A percentile compares a stretch with the other conserved stretches of the same genome.
phyloP scores from a whole-genome alignment of 768 basidiomycete species.

The Auricularia sp. region DNA sequence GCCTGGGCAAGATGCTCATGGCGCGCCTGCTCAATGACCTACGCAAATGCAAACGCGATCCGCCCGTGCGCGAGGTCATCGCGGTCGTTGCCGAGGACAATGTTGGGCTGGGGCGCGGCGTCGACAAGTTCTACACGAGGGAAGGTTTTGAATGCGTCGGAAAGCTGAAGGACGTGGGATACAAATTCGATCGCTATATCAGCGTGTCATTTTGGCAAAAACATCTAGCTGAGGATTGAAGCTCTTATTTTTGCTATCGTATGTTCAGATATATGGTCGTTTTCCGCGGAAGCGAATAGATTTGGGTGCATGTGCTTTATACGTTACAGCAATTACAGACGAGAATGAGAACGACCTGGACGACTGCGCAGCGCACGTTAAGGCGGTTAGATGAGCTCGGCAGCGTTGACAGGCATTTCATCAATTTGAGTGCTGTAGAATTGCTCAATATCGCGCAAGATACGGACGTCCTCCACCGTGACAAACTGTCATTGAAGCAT shows the following conservation, averaged over 20 bases:
- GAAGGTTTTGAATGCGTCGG: neutral
- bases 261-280: too few species aligned
- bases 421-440: conserved; percentile 96
- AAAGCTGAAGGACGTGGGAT: neutral
- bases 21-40: neutral
- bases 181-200: neutral
- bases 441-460: conserved; percentile 95
- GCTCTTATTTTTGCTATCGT: too few species aligned
- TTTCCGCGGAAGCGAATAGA: neutral
- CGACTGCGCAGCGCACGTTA: neutral
- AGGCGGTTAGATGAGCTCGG: conserved; percentile 72
- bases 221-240: too few species aligned
- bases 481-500: conserved; percentile 50
- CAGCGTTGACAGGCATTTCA: conserved; percentile 98
- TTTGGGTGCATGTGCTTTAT: neutral
- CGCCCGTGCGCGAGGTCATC: neutral
- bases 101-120: neutral
- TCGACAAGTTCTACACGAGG: neutral
- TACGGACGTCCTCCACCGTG: conserved; percentile 91
- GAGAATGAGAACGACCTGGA: neutral
- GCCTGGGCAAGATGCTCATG: neutral
- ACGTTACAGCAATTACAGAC: neutral
- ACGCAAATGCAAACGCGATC: neutral
- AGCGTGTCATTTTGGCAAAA: neutral
- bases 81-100: neutral